Evolutionary conservation across 2,329 filamentous ascomycete genomes (phyloP).

Genomic region (Fusarium sp.): DNA sequence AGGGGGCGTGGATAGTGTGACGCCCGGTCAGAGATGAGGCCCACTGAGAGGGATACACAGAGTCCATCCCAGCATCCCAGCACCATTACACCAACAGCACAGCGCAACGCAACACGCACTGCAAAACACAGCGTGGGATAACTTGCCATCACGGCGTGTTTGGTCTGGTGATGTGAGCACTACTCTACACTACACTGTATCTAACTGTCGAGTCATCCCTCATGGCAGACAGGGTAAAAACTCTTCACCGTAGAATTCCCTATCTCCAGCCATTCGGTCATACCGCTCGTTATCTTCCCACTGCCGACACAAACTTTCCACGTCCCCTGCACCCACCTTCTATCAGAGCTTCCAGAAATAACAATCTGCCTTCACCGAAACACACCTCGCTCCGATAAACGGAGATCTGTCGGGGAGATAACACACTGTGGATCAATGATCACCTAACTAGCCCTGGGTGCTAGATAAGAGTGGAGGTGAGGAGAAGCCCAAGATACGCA

Average conservation of each 20-base stretch:
- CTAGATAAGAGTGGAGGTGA: slow-evolving; percentile 28
- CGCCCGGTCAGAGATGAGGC: slow-evolving; percentile 11
- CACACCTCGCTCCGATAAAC: slow-evolving; percentile 16
- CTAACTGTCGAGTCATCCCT: slow-evolving; percentile 8
- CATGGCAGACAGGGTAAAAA: not conserved
- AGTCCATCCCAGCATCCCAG: not conserved
- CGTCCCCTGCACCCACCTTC: slow-evolving; percentile 3
- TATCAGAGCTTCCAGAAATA: slow-evolving; percentile 28
- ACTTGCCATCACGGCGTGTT: not conserved
- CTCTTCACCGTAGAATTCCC: slow-evolving; percentile 12
- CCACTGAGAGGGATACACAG: slow-evolving; percentile 4
- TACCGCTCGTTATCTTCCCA: slow-evolving; percentile 1
- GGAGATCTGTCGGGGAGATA: slow-evolving; percentile 26
- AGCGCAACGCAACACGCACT: not conserved
- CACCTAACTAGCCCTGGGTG: slow-evolving; percentile 1
- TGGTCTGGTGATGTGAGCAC: not conserved
- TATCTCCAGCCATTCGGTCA: slow-evolving; percentile 2
- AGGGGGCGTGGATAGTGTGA: slow-evolving; percentile 13
- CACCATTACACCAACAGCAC: not conserved
- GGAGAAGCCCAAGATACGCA: not conserved
- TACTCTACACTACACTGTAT: not conserved
- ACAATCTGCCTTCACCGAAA: slow-evolving; percentile 11
- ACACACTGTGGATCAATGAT: slow-evolving; percentile 7
- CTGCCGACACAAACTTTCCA: not conserved
- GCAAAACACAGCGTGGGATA: not conserved